Base-by-base conservation (phyloP, 768 basidiomycete species). In the Cantharellus anzutake region DNA sequence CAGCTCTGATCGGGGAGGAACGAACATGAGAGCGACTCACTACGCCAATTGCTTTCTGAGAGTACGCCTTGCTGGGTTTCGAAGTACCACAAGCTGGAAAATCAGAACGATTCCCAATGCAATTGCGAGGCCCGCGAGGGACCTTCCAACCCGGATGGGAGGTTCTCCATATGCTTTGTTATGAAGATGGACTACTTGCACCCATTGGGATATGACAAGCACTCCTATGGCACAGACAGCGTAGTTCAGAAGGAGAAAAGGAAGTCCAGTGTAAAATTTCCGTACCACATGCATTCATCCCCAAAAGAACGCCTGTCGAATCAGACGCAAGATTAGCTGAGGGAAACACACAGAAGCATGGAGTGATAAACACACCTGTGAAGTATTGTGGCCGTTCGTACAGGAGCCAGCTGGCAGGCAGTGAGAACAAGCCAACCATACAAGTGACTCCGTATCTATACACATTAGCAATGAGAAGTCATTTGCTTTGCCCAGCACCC, bases 21-120 rank as follows among this genome's bases (percentile, higher is more conserved):
- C 11, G 11, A 11, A 11, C 11, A 48, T 48, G 44, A 11, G 44
- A 48, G 44, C 29, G 44, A 48, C 44, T 48, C 29, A 48, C 44
- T 48, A 37, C 4, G 64, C 65, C 7, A 68, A 42, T 34, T 52
- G 60, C 57, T 64, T 59, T 2, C 68, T 62, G 3, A 69, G 61
- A 1, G 65, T 66, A 7, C 63, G 59, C 29, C 68, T 60, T 0
- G 68, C 68, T 1, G 68, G 68, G 35, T 64, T 67, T 11, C 68
- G 64, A 0, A 68, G 64, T 52, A 69, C 62, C 57, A 68, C 61
- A 3, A 61, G 48, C 44, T 65, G 70, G 63, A 71, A 71, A 41
- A 63, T 62, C n/a, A 63, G 61, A 3, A 64, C 66, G 41, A 71
- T 64, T 7, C 58, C 64, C 2, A 71, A 59, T 2, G 68, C 70